Conservation (phyloP, 805 yeast species). For the Candida nonsorbophila region DNA sequence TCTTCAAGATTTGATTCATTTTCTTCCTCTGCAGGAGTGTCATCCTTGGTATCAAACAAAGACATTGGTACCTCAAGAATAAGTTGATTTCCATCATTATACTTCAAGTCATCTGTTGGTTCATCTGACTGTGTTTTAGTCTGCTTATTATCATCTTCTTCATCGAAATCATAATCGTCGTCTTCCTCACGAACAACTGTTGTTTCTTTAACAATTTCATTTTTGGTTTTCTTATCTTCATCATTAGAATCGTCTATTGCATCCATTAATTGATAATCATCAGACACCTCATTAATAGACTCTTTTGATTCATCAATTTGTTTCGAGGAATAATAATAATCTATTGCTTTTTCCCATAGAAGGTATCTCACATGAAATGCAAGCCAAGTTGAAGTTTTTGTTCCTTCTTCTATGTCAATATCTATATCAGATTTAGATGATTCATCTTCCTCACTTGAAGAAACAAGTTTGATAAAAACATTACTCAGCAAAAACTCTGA, state of each 20-base stretch:
- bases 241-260: slow-evolving; percentile 20
- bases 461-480: slow-evolving; percentile 14
- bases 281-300: slow-evolving; percentile 24
- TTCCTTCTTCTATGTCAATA: slow-evolving; percentile 40
- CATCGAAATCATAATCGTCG: slow-evolving; percentile 30
- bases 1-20: slow-evolving; percentile 22
- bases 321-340: slow-evolving; percentile 30
- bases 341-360: slow-evolving; percentile 68
- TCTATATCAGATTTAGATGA: slow-evolving; percentile 21
- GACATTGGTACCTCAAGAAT: slow-evolving; percentile 30
- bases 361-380: slow-evolving; percentile 64
- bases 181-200: slow-evolving; percentile 26
- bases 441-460: slow-evolving; percentile 22
- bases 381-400: slow-evolving; percentile 26
- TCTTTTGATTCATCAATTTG: slow-evolving; percentile 14
- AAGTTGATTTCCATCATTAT: slow-evolving; percentile 23
- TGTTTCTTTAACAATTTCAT: slow-evolving; percentile 2
- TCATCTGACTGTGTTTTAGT: slow-evolving; percentile 1
- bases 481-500: slow-evolving; percentile 34
- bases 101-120: slow-evolving; percentile 6
- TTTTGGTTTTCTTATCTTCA: slow-evolving; percentile 11
- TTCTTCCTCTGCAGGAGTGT: slow-evolving; percentile 3
- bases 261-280: slow-evolving; percentile 32
- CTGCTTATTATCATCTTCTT: slow-evolving; percentile 12
- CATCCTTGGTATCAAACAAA: slow-evolving; percentile 12